phyloP scores from a whole-genome alignment of 2,329 filamentous ascomycete genomes.

The Aspergillus neoniger region DNA sequence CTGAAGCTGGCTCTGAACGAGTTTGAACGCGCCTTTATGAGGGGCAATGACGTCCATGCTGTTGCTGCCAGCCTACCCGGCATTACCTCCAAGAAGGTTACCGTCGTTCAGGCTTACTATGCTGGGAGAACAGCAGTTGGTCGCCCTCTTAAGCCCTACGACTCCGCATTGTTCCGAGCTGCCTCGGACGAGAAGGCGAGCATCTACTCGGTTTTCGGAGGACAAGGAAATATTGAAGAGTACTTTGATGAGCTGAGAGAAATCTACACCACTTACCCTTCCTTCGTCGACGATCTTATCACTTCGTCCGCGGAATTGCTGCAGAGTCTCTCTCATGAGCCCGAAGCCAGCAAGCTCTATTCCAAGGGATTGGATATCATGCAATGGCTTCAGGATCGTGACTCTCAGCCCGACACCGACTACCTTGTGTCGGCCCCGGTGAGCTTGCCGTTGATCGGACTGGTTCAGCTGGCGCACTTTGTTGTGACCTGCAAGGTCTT shows the following conservation, averaged over 20 bases:
- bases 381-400: constrained; percentile 85
- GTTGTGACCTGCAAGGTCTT: constrained; percentile 90
- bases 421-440: constrained; percentile 94
- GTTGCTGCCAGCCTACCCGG: constrained; percentile 82
- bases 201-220: constrained; percentile 93
- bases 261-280: constrained; percentile 86
- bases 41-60: constrained; percentile 94
- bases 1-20: constrained; percentile 91
- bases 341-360: constrained; percentile 90
- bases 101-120: constrained; percentile 90
- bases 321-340: constrained; percentile 79
- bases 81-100: constrained; percentile 88
- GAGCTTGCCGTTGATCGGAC: constrained; percentile 91
- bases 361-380: constrained; percentile 95
- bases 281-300: constrained; percentile 85
- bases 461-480: constrained; percentile 95
- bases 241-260: constrained; percentile 97
- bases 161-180: constrained; percentile 88
- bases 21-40: constrained; percentile 92
- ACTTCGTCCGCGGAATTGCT: constrained; percentile 79
- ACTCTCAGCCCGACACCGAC: constrained; percentile 88
- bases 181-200: constrained; percentile 79
- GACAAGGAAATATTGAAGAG: constrained; percentile 98
- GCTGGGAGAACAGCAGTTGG: constrained; percentile 80
- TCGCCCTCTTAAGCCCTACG: constrained; percentile 84